A percentile compares a stretch with the other conserved stretches of the same genome.
Conservation (phyloP, 352 stramenopile species). For the Globisporangium polare region DNA sequence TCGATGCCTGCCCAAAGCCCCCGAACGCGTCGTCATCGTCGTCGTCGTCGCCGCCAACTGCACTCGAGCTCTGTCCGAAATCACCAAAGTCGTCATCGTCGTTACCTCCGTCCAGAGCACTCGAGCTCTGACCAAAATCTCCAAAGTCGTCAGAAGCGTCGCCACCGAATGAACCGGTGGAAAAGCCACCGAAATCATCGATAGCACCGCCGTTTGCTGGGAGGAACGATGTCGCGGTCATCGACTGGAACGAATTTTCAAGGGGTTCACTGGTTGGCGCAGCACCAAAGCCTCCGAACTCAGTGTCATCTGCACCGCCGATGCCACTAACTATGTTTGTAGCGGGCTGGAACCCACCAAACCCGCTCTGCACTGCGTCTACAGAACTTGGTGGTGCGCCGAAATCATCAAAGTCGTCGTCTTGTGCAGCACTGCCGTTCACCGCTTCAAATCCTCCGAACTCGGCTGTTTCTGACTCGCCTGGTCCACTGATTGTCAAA, state of each 20-base stretch:
- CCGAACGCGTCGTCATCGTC: conserved; percentile 1
- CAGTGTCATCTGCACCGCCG: background rate
- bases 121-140: conserved; percentile 9
- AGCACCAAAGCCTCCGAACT: conserved; percentile 7
- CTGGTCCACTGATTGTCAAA: background rate
- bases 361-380: background rate
- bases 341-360: background rate
- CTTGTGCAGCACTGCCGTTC: background rate
- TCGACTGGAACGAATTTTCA: background rate
- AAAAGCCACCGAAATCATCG: background rate
- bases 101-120: background rate
- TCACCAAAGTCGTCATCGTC: conserved; percentile 28
- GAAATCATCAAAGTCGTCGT: background rate
- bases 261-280: background rate
- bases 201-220: background rate
- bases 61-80: conserved; percentile 12
- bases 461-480: background rate
- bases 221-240: background rate
- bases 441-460: background rate
- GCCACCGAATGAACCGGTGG: background rate
- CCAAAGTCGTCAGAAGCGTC: conserved; percentile 34
- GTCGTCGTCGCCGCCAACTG: background rate
- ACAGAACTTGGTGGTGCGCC: background rate
- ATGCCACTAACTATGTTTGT: too few species aligned
- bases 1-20: background rate